Base-by-base conservation (phyloP, 108 stramenopile genomes). In the Pseudonitzschia multistriata region DNA sequence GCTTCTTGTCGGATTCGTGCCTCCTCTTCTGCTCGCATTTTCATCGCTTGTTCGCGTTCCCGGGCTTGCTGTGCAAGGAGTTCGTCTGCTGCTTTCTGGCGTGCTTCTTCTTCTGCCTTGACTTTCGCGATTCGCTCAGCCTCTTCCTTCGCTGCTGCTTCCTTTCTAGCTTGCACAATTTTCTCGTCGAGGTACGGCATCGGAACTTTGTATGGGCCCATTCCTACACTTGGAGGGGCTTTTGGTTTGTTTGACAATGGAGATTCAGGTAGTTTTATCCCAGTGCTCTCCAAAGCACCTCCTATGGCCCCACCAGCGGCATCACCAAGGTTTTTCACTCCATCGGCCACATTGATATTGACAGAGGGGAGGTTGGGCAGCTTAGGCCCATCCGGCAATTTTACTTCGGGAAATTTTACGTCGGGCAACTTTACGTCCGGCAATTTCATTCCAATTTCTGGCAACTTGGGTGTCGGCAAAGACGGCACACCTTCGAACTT, bases 181-280 rank as follows among this genome's bases (percentile, higher is more conserved):
- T 59, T 25, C 31, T 33, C 33, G 31, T 59, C 57, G 19, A 59
- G 31, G 31, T 59, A 59, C 3, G 57, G 57, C 57, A 59, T 59
- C 3, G 57, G 57, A 29, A 59, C 57, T 35, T 24, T 33, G 29
- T 59, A 59, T 3, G 57, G 57, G 29, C 57, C 54, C 35, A 35
- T n/a, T 30, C 31, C 57, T 2, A 59, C 31, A 19, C 57, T 55
- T 17, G 50, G 21, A 24, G 50, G 21, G 7, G 31, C 17, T 15
- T 35, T 7, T 3, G 31, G 31, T 33, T 59, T 33, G 33, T 33
- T 59, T 59, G 33, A 30, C 14, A 36, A 59, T 0, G 57, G 57
- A 52, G 11, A 19, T 3, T 17, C 1, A 21, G 57, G 57, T 10
- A 59, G 31, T 14, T 59, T 33, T 59, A 59, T 2, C 3, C 57